phyloP scores from a whole-genome alignment of 495 filamentous ascomycete genomes.

The Hyaloscypha bicolor region DNA sequence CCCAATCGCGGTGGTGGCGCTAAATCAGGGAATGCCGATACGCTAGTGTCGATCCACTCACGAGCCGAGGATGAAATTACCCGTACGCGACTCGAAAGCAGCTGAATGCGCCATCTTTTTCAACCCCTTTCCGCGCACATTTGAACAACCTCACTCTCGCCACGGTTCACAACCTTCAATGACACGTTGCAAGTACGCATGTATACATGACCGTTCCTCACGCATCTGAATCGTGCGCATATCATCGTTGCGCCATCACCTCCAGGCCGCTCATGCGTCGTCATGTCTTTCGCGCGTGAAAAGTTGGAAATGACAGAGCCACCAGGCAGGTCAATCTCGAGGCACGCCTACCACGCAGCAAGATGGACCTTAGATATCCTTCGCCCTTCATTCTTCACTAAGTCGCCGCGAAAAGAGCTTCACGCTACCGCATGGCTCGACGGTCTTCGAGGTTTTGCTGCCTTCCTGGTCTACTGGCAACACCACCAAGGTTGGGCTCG shows the following conservation, averaged over 20 bases:
- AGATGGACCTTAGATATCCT: slow-evolving; percentile 1
- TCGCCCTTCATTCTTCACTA: background rate
- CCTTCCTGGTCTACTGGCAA: slow-evolving; percentile 49
- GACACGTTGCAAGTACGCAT: background rate
- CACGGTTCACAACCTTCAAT: background rate
- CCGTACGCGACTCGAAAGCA: background rate
- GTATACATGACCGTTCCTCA: background rate
- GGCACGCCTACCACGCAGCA: background rate
- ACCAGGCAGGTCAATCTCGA: background rate
- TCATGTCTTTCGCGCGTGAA: background rate
- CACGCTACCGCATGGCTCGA: slow-evolving; percentile 50
- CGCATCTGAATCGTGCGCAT: background rate
- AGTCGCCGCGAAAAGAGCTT: background rate
- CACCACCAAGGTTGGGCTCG: slow-evolving; percentile 30
- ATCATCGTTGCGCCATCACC: background rate
- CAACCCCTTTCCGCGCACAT: background rate
- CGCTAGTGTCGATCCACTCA: background rate
- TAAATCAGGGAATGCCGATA: background rate
- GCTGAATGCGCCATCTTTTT: background rate
- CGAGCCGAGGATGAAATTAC: background rate
- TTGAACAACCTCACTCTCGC: background rate
- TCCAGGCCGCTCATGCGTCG: background rate
- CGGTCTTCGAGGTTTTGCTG: slow-evolving; percentile 54
- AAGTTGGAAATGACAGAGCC: background rate
- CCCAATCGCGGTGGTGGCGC: background rate